Percentiles rank a stretch among this genome's conserved stretches.
Evolutionary conservation across 306 rosid species (phyloP).

Genomic region (Begonia masoniana): DNA sequence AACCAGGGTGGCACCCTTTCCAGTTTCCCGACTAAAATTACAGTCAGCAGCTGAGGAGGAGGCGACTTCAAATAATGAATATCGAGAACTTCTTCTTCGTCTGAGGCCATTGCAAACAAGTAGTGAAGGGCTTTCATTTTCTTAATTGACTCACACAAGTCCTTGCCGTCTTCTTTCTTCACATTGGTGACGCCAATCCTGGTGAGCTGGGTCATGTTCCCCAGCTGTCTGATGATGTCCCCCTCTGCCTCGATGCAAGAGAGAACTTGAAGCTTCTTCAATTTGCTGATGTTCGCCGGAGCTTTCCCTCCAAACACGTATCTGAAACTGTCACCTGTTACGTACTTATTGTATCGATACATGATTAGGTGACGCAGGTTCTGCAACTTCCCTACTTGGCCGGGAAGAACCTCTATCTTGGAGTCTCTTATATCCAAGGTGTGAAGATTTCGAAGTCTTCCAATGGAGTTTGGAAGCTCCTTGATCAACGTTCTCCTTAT

Average conservation of each 20-base stretch:
- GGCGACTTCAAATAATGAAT: not conserved
- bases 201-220: conserved; percentile 8
- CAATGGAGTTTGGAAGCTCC: conserved; percentile 15
- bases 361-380: not conserved
- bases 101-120: not conserved
- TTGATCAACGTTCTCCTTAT: conserved; percentile 2
- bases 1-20: not conserved
- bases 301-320: not conserved
- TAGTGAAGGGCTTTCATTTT: conserved; percentile 4
- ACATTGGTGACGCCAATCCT: conserved; percentile 1
- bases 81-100: no score
- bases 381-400: not conserved
- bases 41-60: conserved; percentile 2
- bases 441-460: conserved; percentile 10
- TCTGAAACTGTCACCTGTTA: not conserved
- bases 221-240: not conserved
- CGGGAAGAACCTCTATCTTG: conserved; percentile 2
- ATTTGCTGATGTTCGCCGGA: not conserved
- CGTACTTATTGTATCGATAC: no score
- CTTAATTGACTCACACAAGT: conserved; percentile 8
- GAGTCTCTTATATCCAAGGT: conserved; percentile 4
- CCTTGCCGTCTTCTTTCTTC: not conserved
- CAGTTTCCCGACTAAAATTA: not conserved
- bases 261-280: conserved; percentile 5
- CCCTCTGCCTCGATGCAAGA: no score